Evolutionary conservation across 2,329 filamentous ascomycete genomes (phyloP).

Genomic region (Penicillium frequentans): DNA sequence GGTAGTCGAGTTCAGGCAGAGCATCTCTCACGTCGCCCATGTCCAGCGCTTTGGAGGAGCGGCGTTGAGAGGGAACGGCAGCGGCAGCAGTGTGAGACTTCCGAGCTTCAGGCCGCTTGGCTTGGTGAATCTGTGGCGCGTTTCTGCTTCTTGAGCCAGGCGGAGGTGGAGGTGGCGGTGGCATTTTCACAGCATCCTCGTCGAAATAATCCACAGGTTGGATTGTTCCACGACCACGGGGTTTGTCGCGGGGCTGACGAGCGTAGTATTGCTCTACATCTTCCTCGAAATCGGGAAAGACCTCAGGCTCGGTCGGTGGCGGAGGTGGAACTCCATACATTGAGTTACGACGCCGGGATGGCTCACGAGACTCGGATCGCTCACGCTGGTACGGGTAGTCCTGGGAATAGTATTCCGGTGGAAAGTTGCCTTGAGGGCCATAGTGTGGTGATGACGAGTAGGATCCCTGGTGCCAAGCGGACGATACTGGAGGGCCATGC

Average conservation of each 20-base stretch:
- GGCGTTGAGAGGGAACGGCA: constrained; percentile 27
- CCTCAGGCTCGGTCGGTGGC: constrained; percentile 28
- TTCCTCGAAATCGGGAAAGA: constrained; percentile 29
- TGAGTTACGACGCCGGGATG: constrained; percentile 33
- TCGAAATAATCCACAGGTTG: constrained; percentile 30
- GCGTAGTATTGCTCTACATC: constrained; percentile 31
- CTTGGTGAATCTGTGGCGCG: constrained; percentile 38
- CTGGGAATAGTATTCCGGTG: constrained; percentile 27
- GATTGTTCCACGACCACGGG: constrained; percentile 29
- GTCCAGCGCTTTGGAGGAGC: constrained; percentile 34
- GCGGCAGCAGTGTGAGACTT: constrained; percentile 34
- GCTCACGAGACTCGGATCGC: constrained; percentile 37
- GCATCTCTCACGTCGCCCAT: constrained; percentile 33
- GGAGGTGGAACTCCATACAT: constrained; percentile 33
- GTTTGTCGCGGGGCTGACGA: constrained; percentile 23
- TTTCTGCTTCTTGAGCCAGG: constrained; percentile 27
- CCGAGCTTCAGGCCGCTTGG: constrained; percentile 25
- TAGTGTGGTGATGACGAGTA: constrained; percentile 35
- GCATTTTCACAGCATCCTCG: constrained; percentile 30
- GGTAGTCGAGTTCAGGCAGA: constrained; percentile 29
- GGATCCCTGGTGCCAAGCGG: constrained; percentile 34
- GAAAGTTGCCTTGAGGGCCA: constrained; percentile 29
- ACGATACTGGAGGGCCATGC: constrained; percentile 38
- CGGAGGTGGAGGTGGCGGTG: constrained; percentile 42
- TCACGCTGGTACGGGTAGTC: constrained; percentile 31